Percentiles rank a stretch among this genome's conserved stretches.
Conservation (phyloP, 1,139 yeast genomes). For the Protomyces arabidopsidicola region DNA sequence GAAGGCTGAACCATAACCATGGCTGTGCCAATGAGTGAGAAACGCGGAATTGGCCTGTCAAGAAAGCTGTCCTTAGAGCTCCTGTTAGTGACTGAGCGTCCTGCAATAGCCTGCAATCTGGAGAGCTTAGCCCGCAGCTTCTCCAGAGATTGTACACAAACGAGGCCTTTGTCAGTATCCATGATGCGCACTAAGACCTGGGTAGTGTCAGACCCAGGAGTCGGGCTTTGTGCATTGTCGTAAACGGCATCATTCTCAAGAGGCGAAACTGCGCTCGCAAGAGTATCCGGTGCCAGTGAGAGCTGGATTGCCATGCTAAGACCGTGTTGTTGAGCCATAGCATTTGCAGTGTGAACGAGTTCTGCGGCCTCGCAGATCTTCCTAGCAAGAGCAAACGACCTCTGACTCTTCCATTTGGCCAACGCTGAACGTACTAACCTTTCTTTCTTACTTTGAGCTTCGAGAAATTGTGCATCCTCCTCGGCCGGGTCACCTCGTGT, state of each 20-base stretch:
- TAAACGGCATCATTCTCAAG: constrained; percentile 26
- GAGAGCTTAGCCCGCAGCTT: constrained; percentile 22
- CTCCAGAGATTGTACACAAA: constrained; percentile 31
- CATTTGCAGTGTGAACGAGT: neutral
- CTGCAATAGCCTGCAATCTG: neutral
- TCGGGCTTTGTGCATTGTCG: neutral
- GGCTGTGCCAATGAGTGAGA: constrained; percentile 19
- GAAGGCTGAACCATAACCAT: constrained; percentile 13
- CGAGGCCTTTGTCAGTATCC: constrained; percentile 31
- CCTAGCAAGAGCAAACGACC: constrained; percentile 18
- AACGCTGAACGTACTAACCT: neutral
- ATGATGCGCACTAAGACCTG: constrained; percentile 35
- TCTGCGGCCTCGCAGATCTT: neutral
- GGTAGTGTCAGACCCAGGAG: constrained; percentile 26
- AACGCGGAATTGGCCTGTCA: neutral
- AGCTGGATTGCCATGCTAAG: neutral
- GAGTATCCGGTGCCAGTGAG: neutral
- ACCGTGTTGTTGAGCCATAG: neutral
- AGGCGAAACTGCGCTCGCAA: constrained; percentile 25
- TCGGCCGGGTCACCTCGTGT: neutral
- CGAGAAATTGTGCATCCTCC: neutral
- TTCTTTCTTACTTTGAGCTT: neutral
- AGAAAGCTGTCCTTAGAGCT: neutral
- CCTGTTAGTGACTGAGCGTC: neutral
- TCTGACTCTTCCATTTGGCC: neutral